Evolutionary conservation across 345 rosid genomes (phyloP).

Genomic region (Corymbia maculata): DNA sequence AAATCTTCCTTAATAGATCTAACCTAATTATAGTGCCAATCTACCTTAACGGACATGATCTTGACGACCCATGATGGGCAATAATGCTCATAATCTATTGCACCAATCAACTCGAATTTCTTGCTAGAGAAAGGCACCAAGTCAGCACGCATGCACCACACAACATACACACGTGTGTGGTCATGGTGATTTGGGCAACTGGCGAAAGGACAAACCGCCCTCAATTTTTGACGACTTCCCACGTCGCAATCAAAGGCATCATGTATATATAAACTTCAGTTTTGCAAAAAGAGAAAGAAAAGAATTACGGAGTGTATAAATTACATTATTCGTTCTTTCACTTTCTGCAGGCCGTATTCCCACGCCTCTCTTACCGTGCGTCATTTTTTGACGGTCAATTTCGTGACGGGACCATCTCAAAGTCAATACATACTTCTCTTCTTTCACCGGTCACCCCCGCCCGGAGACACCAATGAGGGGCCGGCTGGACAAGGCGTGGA

Average conservation of each 20-base stretch:
- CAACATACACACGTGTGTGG: not conserved
- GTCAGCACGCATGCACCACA: not conserved
- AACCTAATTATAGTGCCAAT: not conserved
- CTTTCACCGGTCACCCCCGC: not conserved
- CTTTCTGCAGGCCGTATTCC: not conserved
- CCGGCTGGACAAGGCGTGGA: not conserved
- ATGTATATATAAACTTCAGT: rapidly evolving
- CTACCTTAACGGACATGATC: not conserved
- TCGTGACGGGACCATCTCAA: not conserved
- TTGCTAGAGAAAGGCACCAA: not conserved
- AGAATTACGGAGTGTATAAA: not conserved
- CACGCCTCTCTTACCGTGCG: not conserved
- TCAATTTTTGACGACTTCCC: not conserved
- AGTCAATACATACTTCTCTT: not conserved
- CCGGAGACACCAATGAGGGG: not conserved
- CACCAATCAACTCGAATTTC: not conserved
- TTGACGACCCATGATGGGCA: not conserved
- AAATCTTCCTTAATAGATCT: not conserved
- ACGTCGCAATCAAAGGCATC: not conserved
- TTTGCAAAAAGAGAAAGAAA: not conserved
- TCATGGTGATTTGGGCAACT: not conserved
- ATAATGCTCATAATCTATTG: not conserved
- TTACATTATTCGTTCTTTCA: not conserved
- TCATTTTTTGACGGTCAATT: not conserved
- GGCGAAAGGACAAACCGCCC: not conserved